Conservation (phyloP, 495 filamentous ascomycete species). For the Penicillium paradoxum region DNA sequence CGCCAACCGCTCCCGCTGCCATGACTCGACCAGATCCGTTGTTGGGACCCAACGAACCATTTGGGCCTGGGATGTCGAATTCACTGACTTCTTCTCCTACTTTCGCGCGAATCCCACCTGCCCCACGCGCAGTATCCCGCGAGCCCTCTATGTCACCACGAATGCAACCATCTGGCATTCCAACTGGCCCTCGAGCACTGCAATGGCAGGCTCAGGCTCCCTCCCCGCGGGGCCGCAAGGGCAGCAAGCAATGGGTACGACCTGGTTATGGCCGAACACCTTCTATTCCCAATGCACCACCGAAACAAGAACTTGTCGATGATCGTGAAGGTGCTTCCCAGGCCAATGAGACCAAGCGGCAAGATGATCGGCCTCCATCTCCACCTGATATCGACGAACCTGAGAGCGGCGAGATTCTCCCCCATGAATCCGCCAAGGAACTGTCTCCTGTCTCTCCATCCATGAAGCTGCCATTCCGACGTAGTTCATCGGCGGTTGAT, state of each 20-base stretch:
- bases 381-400: slow-evolving; percentile 4
- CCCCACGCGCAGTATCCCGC: slow-evolving; percentile 29
- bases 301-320: slow-evolving; percentile 39
- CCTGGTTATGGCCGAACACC: slow-evolving; percentile 37
- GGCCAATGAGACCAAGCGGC: slow-evolving; percentile 16
- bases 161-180: slow-evolving; percentile 51
- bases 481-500: slow-evolving; percentile 2
- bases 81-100: slow-evolving; percentile 25
- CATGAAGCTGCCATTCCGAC: slow-evolving; percentile 15
- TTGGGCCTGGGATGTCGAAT: slow-evolving; percentile 17
- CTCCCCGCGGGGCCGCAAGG: slow-evolving; percentile 34
- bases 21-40: slow-evolving; percentile 31
- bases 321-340: slow-evolving; percentile 31
- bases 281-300: slow-evolving; percentile 26
- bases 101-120: slow-evolving; percentile 24
- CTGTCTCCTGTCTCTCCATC: slow-evolving; percentile 12
- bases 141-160: slow-evolving; percentile 42
- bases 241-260: slow-evolving; percentile 60
- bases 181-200: slow-evolving; percentile 54
- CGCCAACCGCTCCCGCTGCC: slow-evolving; percentile 40
- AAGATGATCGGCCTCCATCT: slow-evolving; percentile 9
- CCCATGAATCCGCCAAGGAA: neutral
- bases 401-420: neutral
- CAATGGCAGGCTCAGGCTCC: slow-evolving; percentile 28
- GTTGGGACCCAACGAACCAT: slow-evolving; percentile 13